Evolutionary conservation across 805 yeast species (phyloP).

Genomic region (Candida pseudofarinosa): DNA sequence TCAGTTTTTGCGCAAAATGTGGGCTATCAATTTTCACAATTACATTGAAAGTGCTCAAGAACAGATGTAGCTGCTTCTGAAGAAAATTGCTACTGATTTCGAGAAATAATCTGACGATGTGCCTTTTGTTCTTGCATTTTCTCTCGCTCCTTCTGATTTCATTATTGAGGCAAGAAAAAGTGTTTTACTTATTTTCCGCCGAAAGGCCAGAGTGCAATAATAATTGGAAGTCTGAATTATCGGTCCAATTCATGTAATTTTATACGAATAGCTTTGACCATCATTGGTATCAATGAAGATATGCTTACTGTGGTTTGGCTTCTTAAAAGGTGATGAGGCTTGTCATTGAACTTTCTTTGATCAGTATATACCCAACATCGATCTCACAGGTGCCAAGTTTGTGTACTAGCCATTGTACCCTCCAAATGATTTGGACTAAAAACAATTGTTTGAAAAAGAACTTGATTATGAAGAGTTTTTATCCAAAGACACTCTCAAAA

Average conservation of each 20-base stretch:
- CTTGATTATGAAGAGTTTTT: neutral
- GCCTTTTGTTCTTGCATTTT: neutral
- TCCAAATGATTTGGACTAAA: neutral
- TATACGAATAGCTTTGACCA: constrained; percentile 27
- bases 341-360: constrained; percentile 97
- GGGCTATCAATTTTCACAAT: neutral
- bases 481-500: neutral
- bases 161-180: neutral
- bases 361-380: constrained; percentile 91
- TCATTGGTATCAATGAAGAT: constrained; percentile 98
- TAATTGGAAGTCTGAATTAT: neutral
- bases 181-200: neutral
- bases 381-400: constrained; percentile 88
- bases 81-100: neutral
- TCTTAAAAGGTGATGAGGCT: constrained; percentile 91
- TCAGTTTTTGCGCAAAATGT: neutral
- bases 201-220: neutral
- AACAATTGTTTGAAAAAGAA: neutral
- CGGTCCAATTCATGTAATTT: neutral
- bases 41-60: neutral
- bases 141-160: neutral
- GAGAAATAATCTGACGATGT: neutral
- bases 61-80: neutral
- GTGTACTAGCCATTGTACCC: constrained; percentile 41
- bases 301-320: constrained; percentile 82